Conservation (phyloP, 176 grass and related monocot species). For the Poa pratensis region DNA sequence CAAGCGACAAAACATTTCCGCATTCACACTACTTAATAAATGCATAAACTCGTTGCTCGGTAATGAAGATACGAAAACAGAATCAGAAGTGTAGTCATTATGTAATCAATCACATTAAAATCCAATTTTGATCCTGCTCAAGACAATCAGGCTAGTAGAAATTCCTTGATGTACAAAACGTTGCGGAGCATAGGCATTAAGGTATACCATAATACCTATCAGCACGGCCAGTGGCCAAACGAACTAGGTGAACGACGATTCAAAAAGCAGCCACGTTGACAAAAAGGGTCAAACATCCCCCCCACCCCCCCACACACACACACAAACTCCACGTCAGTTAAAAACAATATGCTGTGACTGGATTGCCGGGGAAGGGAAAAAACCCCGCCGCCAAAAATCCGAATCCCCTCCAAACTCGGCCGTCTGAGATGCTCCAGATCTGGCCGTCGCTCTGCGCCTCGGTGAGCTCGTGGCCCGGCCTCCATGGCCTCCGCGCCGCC, state of each 20-base stretch:
- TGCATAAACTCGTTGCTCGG: background rate
- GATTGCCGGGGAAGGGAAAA: no score
- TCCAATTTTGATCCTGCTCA: background rate
- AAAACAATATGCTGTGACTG: no score
- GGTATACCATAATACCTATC: background rate
- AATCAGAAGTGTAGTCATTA: background rate
- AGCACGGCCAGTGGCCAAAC: background rate
- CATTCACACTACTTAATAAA: background rate
- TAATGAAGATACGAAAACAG: background rate
- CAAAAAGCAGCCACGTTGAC: no score
- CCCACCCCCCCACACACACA: no score
- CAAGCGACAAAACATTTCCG: background rate
- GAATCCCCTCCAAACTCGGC: no score
- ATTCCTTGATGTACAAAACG: background rate
- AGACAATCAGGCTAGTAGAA: background rate
- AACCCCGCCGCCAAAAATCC: no score
- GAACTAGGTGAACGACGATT: background rate
- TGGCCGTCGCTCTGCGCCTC: no score
- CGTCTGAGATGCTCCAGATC: no score
- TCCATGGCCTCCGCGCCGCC: no score
- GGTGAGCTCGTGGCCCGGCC: no score
- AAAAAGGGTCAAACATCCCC: no score
- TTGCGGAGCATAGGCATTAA: conserved; percentile 6
- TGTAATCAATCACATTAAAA: background rate
- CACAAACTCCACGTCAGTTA: no score